Conservation (phyloP, 257 asterid genomes). For the Hygrophila difformis region DNA sequence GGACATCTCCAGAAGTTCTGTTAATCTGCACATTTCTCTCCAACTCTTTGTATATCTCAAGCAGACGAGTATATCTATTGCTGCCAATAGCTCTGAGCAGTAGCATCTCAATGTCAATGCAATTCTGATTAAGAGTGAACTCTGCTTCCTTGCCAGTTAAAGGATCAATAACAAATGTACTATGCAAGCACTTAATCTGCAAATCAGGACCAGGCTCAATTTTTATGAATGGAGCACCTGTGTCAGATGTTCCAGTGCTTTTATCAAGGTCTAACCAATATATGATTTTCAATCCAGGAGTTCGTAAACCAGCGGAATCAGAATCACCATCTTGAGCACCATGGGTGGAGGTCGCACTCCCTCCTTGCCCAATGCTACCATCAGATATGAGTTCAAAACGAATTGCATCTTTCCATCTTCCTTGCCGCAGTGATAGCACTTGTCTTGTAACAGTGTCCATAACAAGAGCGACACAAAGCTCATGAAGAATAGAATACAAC, state of each 20-base stretch:
- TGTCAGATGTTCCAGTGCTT: conserved; percentile 49
- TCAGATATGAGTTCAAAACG: conserved; percentile 94
- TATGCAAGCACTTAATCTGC: conserved; percentile 85
- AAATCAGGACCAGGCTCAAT: conserved; percentile 88
- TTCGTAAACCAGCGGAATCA: conserved; percentile 63
- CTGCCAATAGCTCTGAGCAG: conserved; percentile 86
- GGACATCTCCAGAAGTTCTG: conserved; percentile 74
- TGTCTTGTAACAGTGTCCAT: conserved; percentile 98
- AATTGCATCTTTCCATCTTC: conserved; percentile 97
- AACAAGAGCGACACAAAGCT: conserved; percentile 81
- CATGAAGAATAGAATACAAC: conserved; percentile 82
- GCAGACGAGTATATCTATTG: conserved; percentile 80
- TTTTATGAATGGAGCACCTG: conserved; percentile 68
- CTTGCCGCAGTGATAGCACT: conserved; percentile 83
- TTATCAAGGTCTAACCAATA: conserved; percentile 94
- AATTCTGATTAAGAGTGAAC: conserved; percentile 62
- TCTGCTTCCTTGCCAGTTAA: conserved; percentile 75
- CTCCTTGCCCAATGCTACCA: conserved; percentile 68
- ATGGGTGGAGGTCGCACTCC: conserved; percentile 36
- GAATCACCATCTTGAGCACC: conserved; percentile 71
- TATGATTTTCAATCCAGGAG: conserved; percentile 90
- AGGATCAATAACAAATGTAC: conserved; percentile 90
- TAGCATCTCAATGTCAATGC: conserved; percentile 83
- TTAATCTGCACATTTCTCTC: conserved; percentile 68
- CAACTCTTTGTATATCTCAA: conserved; percentile 79